phyloP scores from a whole-genome alignment of 768 basidiomycete species.

The Phlebiopsis flavidoalba region DNA sequence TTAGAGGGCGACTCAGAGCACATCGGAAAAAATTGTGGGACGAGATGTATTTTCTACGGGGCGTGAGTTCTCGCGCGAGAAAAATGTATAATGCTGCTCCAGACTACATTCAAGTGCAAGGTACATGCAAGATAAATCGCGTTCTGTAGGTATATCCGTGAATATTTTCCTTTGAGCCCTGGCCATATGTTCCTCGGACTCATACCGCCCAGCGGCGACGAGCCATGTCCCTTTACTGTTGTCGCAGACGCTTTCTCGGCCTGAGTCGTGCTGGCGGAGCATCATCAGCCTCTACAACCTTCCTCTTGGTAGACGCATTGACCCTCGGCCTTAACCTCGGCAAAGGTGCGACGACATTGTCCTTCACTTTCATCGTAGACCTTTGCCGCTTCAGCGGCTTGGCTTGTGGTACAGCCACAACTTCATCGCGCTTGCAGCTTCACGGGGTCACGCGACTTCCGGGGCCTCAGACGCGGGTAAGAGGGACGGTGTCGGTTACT shows the following conservation, averaged over 20 bases:
- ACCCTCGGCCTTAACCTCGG: no score
- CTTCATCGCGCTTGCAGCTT: background rate
- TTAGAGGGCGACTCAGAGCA: constrained; percentile 31
- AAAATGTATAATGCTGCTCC: background rate
- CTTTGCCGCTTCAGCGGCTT: no score
- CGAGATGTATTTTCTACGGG: background rate
- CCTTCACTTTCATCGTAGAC: no score
- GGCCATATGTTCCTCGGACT: no score
- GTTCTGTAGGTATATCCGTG: no score
- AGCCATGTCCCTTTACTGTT: background rate
- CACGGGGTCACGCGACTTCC: no score
- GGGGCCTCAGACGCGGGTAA: no score
- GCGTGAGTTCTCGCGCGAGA: background rate
- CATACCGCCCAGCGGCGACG: no score
- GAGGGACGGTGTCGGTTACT: no score
- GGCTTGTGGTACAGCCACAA: background rate
- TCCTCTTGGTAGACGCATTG: background rate
- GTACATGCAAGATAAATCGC: no score
- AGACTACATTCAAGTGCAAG: background rate
- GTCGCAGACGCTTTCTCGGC: background rate
- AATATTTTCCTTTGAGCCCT: no score
- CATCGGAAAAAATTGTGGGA: background rate
- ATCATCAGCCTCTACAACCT: background rate
- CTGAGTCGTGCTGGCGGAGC: background rate
- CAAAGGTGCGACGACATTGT: no score